Percentiles rank a stretch among this genome's conserved stretches.
Evolutionary conservation across 108 stramenopile genomes (phyloP).

Genomic region (Skeletonema grethae): DNA sequence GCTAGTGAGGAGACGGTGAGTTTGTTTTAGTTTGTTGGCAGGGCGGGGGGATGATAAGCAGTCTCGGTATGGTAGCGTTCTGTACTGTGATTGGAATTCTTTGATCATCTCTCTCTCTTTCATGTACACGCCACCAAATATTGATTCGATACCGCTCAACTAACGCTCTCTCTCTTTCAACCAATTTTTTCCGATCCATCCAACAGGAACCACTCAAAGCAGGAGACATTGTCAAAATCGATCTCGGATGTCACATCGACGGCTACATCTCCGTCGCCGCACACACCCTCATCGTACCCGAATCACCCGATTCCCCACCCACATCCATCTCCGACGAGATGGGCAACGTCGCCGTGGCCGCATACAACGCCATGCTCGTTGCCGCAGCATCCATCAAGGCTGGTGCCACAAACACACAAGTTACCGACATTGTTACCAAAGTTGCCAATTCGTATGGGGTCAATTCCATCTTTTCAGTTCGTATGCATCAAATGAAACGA

Average conservation of each 20-base stretch:
- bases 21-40: slow-evolving; percentile 5
- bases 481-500: slow-evolving; percentile 99
- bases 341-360: slow-evolving; percentile 91
- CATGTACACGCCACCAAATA: too few relatives aligned
- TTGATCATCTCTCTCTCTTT: too few relatives aligned
- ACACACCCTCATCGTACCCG: slow-evolving; percentile 93
- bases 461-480: slow-evolving; percentile 89
- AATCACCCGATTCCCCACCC: slow-evolving; percentile 59
- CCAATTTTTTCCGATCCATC: too few relatives aligned
- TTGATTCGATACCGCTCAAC: too few relatives aligned
- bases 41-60: too few relatives aligned
- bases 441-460: slow-evolving; percentile 96
- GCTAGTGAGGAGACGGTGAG: slow-evolving; percentile 84
- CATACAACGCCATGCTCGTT: slow-evolving; percentile 97
- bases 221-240: slow-evolving; percentile 99
- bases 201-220: slow-evolving; percentile 84
- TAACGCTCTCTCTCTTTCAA: too few relatives aligned
- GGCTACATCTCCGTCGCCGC: slow-evolving; percentile 98
- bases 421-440: slow-evolving; percentile 89
- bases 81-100: too few relatives aligned
- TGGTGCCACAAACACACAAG: slow-evolving; percentile 89
- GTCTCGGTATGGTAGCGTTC: too few relatives aligned
- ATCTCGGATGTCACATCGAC: slow-evolving; percentile 99
- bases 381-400: slow-evolving; percentile 89
- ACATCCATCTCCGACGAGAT: slow-evolving; percentile 45